These are phyloP conservation scores for Lodderomyces orthopsilosis DNA, from an alignment of 1,139 yeast species.

Conservation along the genomic window DNA sequence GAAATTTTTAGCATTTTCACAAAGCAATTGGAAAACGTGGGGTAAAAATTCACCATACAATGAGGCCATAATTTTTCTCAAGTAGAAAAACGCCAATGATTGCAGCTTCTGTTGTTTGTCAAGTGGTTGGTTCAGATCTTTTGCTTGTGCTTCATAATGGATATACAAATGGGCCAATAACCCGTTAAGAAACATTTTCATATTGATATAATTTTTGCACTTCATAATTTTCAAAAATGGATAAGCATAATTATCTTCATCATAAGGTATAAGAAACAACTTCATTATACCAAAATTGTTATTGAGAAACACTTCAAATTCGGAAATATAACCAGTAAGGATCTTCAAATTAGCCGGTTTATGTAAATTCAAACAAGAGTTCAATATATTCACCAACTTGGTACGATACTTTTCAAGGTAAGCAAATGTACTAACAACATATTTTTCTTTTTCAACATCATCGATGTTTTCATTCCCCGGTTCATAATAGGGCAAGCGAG, in stretches of 20 bases:
- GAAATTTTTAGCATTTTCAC: slow-evolving; percentile 28
- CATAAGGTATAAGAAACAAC: slow-evolving; percentile 25
- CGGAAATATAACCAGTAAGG: slow-evolving; percentile 22
- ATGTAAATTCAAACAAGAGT: slow-evolving; percentile 23
- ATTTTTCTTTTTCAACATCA: slow-evolving; percentile 29
- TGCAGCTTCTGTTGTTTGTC: slow-evolving; percentile 16
- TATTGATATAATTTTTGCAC: slow-evolving; percentile 30
- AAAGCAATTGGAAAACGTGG: slow-evolving; percentile 25
- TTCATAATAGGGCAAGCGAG: slow-evolving; percentile 25
- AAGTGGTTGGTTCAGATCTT: slow-evolving; percentile 6
- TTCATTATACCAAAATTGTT: slow-evolving; percentile 22
- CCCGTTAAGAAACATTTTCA: slow-evolving; percentile 27
- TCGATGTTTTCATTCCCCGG: slow-evolving; percentile 30
- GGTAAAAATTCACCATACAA: slow-evolving; percentile 29
- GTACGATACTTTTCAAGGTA: slow-evolving; percentile 24
- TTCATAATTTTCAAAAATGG: slow-evolving; percentile 33
- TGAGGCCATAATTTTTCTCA: slow-evolving; percentile 26
- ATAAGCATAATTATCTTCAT: slow-evolving; percentile 20
- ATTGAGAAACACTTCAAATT: slow-evolving; percentile 28
- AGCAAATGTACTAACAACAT: slow-evolving; percentile 22
- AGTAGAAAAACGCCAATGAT: slow-evolving; percentile 26
- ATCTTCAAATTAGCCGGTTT: slow-evolving; percentile 19
- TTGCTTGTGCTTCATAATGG: slow-evolving; percentile 26
- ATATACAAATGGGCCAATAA: slow-evolving; percentile 28
- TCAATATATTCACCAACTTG: slow-evolving; percentile 22